Conservation (phyloP, 1,284 basidiomycete species). For the Ganoderma meredithae region DNA sequence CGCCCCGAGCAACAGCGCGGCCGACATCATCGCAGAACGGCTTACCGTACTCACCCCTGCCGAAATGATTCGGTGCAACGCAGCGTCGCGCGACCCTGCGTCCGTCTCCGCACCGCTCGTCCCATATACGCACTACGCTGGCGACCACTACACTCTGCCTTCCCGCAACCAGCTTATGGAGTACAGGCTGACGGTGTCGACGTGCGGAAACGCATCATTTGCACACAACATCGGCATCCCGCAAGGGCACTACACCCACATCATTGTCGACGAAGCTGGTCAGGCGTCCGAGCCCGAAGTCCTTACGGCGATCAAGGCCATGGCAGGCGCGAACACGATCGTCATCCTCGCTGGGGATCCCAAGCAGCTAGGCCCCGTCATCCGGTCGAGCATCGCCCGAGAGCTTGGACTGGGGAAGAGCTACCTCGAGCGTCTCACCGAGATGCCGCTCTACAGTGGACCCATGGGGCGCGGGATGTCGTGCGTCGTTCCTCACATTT, state of each 20-base stretch:
- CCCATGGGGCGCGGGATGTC: conserved; percentile 41
- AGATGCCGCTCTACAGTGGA: conserved; percentile 48
- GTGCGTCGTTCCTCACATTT: conserved; percentile 38
- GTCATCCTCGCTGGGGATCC: conserved; percentile 65
- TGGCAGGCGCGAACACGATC: conserved; percentile 50
- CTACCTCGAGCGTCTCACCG: conserved; percentile 61
- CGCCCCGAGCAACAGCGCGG: conserved; percentile 70
- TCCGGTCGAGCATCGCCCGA: conserved; percentile 54
- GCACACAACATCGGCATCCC: conserved; percentile 61
- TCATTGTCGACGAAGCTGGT: conserved; percentile 74
- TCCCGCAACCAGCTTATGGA: conserved; percentile 47
- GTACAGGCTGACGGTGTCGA: conserved; percentile 66
- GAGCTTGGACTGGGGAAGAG: conserved; percentile 56
- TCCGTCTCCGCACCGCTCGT: conserved; percentile 53
- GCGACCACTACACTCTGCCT: conserved; percentile 57
- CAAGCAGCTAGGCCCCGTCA: conserved; percentile 64
- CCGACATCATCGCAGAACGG: conserved; percentile 64
- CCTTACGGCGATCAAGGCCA: conserved; percentile 59
- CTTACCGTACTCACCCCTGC: conserved; percentile 48
- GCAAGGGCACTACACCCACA: conserved; percentile 65
- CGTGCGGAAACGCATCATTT: conserved; percentile 66
- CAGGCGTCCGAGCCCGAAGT: conserved; percentile 67
- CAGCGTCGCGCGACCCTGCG: conserved; percentile 58
- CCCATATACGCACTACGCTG: conserved; percentile 47
- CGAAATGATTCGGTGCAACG: conserved; percentile 68